Conservation (phyloP, 2,329 filamentous ascomycete species). For the Purpureocillium lavendulum region DNA sequence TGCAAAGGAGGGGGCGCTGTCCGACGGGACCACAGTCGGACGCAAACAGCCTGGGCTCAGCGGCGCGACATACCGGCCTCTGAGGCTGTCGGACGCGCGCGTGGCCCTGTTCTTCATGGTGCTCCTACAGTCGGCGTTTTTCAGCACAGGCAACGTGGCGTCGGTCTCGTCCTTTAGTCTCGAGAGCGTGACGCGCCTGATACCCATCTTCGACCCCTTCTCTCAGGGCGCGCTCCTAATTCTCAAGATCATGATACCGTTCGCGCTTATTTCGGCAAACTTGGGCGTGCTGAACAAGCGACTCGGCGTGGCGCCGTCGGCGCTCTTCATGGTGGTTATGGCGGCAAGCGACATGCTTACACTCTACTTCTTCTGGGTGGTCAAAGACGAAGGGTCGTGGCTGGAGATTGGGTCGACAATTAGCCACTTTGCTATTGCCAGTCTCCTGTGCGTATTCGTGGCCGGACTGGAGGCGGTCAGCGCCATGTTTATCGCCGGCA, state of each 20-base stretch:
- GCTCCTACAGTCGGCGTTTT: slow-evolving; percentile 90
- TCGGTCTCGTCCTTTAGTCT: slow-evolving; percentile 90
- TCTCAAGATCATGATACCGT: slow-evolving; percentile 87
- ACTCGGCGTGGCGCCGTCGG: slow-evolving; percentile 76
- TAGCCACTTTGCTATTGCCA: slow-evolving; percentile 90
- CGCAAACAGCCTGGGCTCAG: background rate
- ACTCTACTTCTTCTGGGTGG: slow-evolving; percentile 95
- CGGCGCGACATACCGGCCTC: slow-evolving; percentile 43
- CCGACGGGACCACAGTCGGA: background rate
- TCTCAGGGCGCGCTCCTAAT: slow-evolving; percentile 80
- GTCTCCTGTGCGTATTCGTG: slow-evolving; percentile 82
- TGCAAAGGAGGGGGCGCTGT: slow-evolving; percentile 9
- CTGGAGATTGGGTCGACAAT: slow-evolving; percentile 96
- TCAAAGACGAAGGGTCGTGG: slow-evolving; percentile 94
- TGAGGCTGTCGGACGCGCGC: slow-evolving; percentile 76
- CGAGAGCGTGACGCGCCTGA: slow-evolving; percentile 77
- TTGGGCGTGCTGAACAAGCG: slow-evolving; percentile 85
- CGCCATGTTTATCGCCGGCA: slow-evolving; percentile 70
- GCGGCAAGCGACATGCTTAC: slow-evolving; percentile 85
- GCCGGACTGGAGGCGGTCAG: slow-evolving; percentile 80
- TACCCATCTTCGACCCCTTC: slow-evolving; percentile 91
- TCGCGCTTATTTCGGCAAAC: slow-evolving; percentile 85
- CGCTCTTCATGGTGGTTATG: slow-evolving; percentile 92
- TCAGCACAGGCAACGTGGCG: slow-evolving; percentile 92
- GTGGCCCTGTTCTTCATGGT: slow-evolving; percentile 93